phyloP scores from a whole-genome alignment of 2,329 filamentous ascomycete genomes.

The Fusarium albosuccineum region DNA sequence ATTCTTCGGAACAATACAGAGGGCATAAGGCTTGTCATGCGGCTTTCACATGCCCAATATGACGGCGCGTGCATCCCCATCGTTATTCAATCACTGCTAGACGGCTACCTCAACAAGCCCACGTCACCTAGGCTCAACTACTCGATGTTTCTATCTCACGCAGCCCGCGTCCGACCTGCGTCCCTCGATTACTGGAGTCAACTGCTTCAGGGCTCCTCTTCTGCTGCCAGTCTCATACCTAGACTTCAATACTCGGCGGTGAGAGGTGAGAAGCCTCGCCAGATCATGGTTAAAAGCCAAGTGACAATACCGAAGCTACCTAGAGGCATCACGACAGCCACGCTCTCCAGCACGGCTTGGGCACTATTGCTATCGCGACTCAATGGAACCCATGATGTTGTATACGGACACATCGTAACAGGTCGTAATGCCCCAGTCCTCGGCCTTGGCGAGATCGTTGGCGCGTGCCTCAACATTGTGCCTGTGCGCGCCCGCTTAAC shows the following conservation, averaged over 20 bases:
- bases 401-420: conserved; percentile 56
- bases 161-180: background rate
- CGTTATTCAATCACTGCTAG: conserved; percentile 54
- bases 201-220: conserved; percentile 55
- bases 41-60: conserved; percentile 63
- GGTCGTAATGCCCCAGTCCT: conserved; percentile 54
- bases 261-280: background rate
- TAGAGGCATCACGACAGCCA: conserved; percentile 42
- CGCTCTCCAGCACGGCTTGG: conserved; percentile 58
- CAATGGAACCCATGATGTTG: conserved; percentile 52
- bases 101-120: conserved; percentile 30
- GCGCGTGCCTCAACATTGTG: conserved; percentile 57
- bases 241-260: background rate
- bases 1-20: conserved; percentile 33
- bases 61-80: conserved; percentile 60
- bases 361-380: conserved; percentile 53
- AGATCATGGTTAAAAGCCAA: background rate
- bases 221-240: conserved; percentile 46
- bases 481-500: background rate
- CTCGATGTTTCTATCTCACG: conserved; percentile 18
- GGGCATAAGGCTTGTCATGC: conserved; percentile 36
- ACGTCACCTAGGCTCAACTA: conserved; percentile 45
- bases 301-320: background rate
- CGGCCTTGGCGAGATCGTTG: conserved; percentile 53
- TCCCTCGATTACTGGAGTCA: conserved; percentile 57